Percentiles rank a stretch among this genome's conserved stretches.
Evolutionary conservation across 805 yeast genomes (phyloP).

Genomic region (Candida endomychidarum): DNA sequence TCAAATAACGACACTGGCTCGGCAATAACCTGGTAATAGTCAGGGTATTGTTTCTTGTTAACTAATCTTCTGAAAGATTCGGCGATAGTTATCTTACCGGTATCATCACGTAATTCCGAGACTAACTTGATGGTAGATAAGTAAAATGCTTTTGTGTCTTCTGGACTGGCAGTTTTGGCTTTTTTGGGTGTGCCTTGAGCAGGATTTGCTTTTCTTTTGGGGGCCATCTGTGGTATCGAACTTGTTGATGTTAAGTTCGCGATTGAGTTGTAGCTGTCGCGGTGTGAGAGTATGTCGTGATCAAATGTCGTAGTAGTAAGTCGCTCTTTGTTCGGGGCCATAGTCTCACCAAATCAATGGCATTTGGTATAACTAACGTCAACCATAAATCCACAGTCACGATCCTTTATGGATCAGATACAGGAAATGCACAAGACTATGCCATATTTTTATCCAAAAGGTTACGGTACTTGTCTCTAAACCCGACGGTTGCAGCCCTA

Average conservation of each 20-base stretch:
- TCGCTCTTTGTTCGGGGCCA: too few species aligned
- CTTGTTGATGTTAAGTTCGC: conserved; percentile 1
- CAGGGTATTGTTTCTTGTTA: conserved; percentile 38
- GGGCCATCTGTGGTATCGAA: conserved; percentile 19
- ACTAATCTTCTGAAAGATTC: conserved; percentile 36
- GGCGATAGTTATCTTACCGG: conserved; percentile 22
- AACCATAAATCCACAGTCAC: conserved; percentile 35
- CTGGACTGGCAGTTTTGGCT: conserved; percentile 11
- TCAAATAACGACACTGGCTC: conserved; percentile 36
- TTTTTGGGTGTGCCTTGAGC: conserved; percentile 6
- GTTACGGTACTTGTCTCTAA: conserved; percentile 54
- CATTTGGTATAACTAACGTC: background rate
- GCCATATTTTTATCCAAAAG: conserved; percentile 62
- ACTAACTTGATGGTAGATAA: conserved; percentile 32
- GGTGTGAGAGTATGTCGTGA: too few species aligned
- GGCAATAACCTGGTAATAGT: conserved; percentile 36
- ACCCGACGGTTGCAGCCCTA: conserved; percentile 49
- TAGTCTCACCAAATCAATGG: too few species aligned
- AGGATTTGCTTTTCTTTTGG: conserved; percentile 24
- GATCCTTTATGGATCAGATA: conserved; percentile 85
- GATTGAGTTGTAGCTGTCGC: too few species aligned
- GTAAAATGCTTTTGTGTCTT: conserved; percentile 30
- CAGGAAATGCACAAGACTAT: conserved; percentile 87
- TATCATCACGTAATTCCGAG: conserved; percentile 31
- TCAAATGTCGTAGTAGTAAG: too few species aligned